Evolutionary conservation across 768 basidiomycete genomes (phyloP).

Genomic region (Leucosporidium creatinivorum): DNA sequence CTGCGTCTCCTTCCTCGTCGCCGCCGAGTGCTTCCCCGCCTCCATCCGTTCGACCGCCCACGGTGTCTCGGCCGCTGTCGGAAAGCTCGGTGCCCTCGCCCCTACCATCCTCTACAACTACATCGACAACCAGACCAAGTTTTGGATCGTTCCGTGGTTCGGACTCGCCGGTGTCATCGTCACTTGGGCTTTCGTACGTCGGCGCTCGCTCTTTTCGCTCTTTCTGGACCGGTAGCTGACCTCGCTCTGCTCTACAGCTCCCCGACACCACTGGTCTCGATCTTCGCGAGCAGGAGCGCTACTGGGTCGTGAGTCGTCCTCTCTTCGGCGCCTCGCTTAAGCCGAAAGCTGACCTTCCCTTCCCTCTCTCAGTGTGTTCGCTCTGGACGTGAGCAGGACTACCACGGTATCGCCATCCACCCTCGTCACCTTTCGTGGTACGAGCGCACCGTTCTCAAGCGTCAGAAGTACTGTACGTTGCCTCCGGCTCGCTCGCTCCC

Average conservation of each 20-base stretch:
- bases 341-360: neutral
- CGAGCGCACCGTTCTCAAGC: slow-evolving; percentile 42
- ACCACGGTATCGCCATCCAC: slow-evolving; percentile 46
- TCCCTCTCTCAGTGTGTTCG: slow-evolving; percentile 37
- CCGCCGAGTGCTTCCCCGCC: slow-evolving; percentile 46
- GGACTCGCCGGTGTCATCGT: slow-evolving; percentile 38
- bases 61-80: slow-evolving; percentile 43
- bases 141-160: slow-evolving; percentile 46
- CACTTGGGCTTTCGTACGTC: slow-evolving; percentile 20
- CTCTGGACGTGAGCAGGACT: slow-evolving; percentile 40
- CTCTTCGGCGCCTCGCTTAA: neutral
- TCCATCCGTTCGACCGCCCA: slow-evolving; percentile 45
- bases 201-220: slow-evolving; percentile 29
- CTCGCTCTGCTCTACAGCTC: slow-evolving; percentile 33
- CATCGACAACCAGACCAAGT: slow-evolving; percentile 35
- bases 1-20: slow-evolving; percentile 45
- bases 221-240: slow-evolving; percentile 21
- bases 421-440: slow-evolving; percentile 42
- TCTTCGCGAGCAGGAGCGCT: slow-evolving; percentile 45
- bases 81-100: slow-evolving; percentile 45
- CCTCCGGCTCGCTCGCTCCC: neutral
- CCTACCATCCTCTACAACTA: slow-evolving; percentile 46
- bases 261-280: slow-evolving; percentile 47
- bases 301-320: slow-evolving; percentile 35
- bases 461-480: slow-evolving; percentile 34